Evolutionary conservation across 257 asterid genomes (phyloP).

Genomic region (Nicotiana benthamiana): DNA sequence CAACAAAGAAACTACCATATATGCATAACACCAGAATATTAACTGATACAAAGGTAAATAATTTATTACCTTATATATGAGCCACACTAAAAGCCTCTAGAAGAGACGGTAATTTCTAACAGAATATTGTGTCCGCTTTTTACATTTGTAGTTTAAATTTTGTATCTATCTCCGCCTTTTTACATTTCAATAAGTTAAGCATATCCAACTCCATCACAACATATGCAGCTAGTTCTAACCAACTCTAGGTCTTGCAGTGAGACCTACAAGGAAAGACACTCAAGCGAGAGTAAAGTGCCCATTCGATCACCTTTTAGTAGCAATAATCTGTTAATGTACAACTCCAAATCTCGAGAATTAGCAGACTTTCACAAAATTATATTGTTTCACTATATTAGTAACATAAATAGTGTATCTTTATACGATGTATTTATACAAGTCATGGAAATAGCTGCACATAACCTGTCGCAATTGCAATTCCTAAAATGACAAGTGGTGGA

Average conservation of each 20-base stretch:
- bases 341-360: background rate
- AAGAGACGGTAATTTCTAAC: too few relatives aligned
- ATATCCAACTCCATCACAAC: background rate
- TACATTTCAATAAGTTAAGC: background rate
- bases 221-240: background rate
- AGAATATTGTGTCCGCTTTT: background rate
- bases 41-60: too few relatives aligned
- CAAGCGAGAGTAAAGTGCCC: background rate
- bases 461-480: conserved; percentile 84
- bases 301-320: background rate
- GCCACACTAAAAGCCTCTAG: too few relatives aligned
- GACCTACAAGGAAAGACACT: background rate
- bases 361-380: background rate
- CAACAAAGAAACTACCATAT: too few relatives aligned
- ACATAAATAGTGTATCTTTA: background rate
- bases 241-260: background rate
- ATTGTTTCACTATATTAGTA: background rate
- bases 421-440: conserved; percentile 8
- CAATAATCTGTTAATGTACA: background rate
- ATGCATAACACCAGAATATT: too few relatives aligned
- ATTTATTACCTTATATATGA: too few relatives aligned
- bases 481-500: conserved; percentile 80
- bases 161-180: background rate
- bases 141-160: background rate
- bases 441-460: conserved; percentile 86